A percentile compares a stretch with the other conserved stretches of the same genome.
Conservation (phyloP, 768 basidiomycete genomes). For the Amanita muscaria region DNA sequence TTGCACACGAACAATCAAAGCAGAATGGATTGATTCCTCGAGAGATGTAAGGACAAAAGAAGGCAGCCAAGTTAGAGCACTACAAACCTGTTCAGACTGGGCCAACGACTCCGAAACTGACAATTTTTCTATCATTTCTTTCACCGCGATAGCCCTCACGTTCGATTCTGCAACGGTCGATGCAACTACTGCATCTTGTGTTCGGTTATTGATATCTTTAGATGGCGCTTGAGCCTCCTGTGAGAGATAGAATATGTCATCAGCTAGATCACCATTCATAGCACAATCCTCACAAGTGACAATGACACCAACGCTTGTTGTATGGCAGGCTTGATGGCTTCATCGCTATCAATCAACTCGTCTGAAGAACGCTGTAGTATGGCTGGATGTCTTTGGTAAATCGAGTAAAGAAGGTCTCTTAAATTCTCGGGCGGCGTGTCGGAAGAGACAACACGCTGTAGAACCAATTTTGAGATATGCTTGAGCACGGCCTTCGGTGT, state of each 20-base stretch:
- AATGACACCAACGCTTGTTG: constrained; percentile 53
- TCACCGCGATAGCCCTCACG: constrained; percentile 52
- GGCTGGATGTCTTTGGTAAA: constrained; percentile 58
- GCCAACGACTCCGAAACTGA: constrained; percentile 23
- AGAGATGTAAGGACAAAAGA: neutral
- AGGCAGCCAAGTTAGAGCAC: neutral
- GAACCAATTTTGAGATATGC: constrained; percentile 20
- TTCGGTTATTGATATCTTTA: constrained; percentile 3
- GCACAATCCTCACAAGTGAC: constrained; percentile 35
- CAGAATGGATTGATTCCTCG: constrained; percentile 51
- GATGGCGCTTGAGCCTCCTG: constrained; percentile 5
- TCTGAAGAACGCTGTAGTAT: neutral
- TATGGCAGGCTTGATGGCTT: constrained; percentile 31
- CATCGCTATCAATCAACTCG: constrained; percentile 17
- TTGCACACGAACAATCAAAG: constrained; percentile 59
- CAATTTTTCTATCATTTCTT: constrained; percentile 36
- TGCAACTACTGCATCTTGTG: constrained; percentile 38
- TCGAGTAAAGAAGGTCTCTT: constrained; percentile 35
- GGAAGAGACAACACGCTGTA: constrained; percentile 18
- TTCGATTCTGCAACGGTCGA: constrained; percentile 55
- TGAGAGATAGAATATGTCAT: neutral
- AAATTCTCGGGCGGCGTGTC: constrained; percentile 13
- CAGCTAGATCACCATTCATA: neutral
- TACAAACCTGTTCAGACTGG: constrained; percentile 35
- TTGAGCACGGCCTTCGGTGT: constrained; percentile 26